phyloP scores from a whole-genome alignment of 140 eudicot genomes.

The Stevia rebaudiana region DNA sequence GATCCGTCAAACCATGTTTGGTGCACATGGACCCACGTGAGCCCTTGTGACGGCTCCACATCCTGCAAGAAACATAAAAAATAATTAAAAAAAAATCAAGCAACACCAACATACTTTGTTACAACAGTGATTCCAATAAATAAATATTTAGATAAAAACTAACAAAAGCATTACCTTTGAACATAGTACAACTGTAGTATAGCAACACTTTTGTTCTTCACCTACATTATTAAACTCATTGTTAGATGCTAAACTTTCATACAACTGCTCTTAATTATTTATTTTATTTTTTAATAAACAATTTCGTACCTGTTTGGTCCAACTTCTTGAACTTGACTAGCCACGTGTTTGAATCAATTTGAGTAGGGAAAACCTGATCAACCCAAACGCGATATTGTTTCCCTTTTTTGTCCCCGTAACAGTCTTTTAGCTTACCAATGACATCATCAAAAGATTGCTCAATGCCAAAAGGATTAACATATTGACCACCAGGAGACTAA shows the following conservation, averaged over 20 bases:
- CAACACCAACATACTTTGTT: background rate
- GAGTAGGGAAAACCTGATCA: constrained; percentile 63
- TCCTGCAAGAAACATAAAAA: constrained; percentile 24
- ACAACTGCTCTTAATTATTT: background rate
- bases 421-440: constrained; percentile 38
- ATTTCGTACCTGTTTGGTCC: constrained; percentile 70
- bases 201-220: constrained; percentile 50
- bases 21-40: constrained; percentile 74
- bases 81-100: background rate
- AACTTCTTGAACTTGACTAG: constrained; percentile 76
- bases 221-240: constrained; percentile 37
- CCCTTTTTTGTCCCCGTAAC: constrained; percentile 68
- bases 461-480: constrained; percentile 62
- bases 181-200: constrained; percentile 62
- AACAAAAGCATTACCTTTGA: constrained; percentile 44
- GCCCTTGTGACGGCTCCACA: constrained; percentile 48
- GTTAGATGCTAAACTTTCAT: background rate
- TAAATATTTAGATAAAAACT: background rate
- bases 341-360: constrained; percentile 71
- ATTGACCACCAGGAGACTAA: constrained; percentile 55
- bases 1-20: constrained; percentile 66
- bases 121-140: background rate
- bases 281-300: background rate
- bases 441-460: constrained; percentile 56
- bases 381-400: constrained; percentile 73